A percentile compares a stretch with the other conserved stretches of the same genome.
These are phyloP conservation scores for Delonix regia DNA, from an alignment of 306 rosid species.

Conservation along the genomic window DNA sequence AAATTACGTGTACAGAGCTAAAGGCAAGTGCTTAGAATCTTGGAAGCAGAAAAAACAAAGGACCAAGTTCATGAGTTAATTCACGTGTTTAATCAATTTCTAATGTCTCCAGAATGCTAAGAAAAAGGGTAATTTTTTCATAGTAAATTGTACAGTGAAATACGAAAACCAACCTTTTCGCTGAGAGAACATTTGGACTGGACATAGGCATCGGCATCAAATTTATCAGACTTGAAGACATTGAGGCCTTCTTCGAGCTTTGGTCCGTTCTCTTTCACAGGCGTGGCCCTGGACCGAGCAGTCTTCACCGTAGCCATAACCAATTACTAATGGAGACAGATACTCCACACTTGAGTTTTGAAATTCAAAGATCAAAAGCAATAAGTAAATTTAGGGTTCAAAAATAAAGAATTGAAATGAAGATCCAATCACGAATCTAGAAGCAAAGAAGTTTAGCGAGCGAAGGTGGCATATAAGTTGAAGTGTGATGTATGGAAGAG, in stretches of 20 bases:
- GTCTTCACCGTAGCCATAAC: slow-evolving; percentile 78
- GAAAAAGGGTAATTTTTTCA: not conserved
- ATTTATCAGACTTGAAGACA: slow-evolving; percentile 84
- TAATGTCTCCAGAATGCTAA: not conserved
- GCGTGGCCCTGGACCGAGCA: slow-evolving; percentile 66
- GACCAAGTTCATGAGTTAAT: not conserved
- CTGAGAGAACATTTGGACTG: slow-evolving; percentile 83
- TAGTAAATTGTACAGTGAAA: not conserved
- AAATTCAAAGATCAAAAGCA: slow-evolving; percentile 29
- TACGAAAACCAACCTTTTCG: slow-evolving; percentile 66
- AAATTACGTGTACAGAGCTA: not conserved
- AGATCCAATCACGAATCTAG: slow-evolving; percentile 45
- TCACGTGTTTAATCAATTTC: not conserved
- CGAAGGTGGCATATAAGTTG: slow-evolving; percentile 21
- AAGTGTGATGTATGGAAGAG: slow-evolving; percentile 2
- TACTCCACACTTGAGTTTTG: not conserved
- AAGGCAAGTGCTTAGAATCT: not conserved
- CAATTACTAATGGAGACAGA: not conserved
- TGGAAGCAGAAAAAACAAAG: not conserved
- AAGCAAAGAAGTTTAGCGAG: not conserved
- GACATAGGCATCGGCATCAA: slow-evolving; percentile 76
- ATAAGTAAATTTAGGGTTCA: slow-evolving; percentile 41
- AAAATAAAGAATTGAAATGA: not conserved
- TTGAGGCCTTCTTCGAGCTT: slow-evolving; percentile 85
- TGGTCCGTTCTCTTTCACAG: slow-evolving; percentile 70